phyloP scores from a whole-genome alignment of 352 stramenopile species.

The Pythium grandisporangium region DNA sequence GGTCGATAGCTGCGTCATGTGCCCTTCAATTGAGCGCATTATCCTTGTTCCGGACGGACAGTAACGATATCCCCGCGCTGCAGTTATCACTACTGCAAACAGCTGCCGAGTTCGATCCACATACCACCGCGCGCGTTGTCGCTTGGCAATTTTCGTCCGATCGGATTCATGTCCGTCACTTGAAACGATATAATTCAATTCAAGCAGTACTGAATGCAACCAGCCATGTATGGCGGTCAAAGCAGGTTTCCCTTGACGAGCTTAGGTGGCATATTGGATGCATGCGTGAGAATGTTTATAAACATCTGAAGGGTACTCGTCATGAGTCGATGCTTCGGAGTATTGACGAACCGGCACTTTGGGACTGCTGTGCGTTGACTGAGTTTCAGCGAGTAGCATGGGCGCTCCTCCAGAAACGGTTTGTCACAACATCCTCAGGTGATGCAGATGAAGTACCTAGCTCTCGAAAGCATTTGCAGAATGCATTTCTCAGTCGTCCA shows the following conservation, averaged over 20 bases:
- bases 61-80: constrained; percentile 16
- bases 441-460: no score
- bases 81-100: constrained; percentile 32
- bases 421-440: background rate
- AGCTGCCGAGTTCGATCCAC: background rate
- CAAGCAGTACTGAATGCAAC: background rate
- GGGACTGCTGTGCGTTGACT: constrained; percentile 17
- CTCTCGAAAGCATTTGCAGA: constrained; percentile 3
- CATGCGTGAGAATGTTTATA: no score
- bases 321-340: no score
- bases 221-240: background rate
- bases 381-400: constrained; percentile 19
- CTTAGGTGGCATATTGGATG: background rate
- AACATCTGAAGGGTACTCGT: no score
- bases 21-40: constrained; percentile 28
- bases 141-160: constrained; percentile 5
- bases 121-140: background rate
- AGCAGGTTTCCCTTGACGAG: no score
- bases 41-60: constrained; percentile 4
- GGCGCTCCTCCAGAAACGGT: constrained; percentile 15
- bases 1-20: constrained; percentile 29
- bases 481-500: constrained; percentile 1
- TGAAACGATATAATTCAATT: constrained; percentile 2
- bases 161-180: constrained; percentile 3
- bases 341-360: no score